A percentile compares a stretch with the other conserved stretches of the same genome.
These are phyloP conservation scores for Meira miltonrushii DNA, from an alignment of 1,284 basidiomycete species.

Conservation along the genomic window DNA sequence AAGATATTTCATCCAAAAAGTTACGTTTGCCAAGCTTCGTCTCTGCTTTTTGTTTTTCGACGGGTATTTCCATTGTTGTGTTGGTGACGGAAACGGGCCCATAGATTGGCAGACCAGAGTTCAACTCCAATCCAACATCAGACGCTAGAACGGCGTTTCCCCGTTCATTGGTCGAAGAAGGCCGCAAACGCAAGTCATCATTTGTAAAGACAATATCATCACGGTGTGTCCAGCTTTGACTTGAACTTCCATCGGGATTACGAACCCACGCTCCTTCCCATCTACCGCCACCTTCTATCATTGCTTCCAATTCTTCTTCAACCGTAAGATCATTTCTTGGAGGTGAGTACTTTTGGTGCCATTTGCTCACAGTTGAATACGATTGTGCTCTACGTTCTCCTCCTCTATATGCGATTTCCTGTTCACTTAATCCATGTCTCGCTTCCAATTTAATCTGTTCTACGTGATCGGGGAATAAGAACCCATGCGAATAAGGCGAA, in stretches of 20 bases:
- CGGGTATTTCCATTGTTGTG: background rate
- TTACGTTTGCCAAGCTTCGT: background rate
- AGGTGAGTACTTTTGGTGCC: constrained; percentile 71
- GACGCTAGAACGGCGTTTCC: constrained; percentile 6
- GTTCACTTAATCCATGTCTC: constrained; percentile 50
- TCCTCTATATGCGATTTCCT: constrained; percentile 50
- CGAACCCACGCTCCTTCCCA: constrained; percentile 58
- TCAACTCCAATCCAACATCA: constrained; percentile 4
- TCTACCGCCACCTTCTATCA: constrained; percentile 71
- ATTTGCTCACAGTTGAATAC: constrained; percentile 79
- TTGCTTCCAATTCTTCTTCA: constrained; percentile 76
- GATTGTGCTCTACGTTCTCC: constrained; percentile 60
- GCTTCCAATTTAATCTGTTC: constrained; percentile 60
- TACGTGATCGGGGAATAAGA: constrained; percentile 88
- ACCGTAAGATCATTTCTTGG: constrained; percentile 66
- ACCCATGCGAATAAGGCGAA: constrained; percentile 87
- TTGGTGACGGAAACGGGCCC: background rate
- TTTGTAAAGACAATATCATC: constrained; percentile 49
- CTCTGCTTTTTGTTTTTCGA: background rate
- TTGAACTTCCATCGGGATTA: constrained; percentile 29
- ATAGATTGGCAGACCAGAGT: constrained; percentile 10
- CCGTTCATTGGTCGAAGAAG: constrained; percentile 3
- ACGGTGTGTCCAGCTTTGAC: constrained; percentile 35
- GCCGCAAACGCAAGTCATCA: constrained; percentile 40
- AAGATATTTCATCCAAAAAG: background rate